A percentile compares a stretch with the other conserved stretches of the same genome.
Evolutionary conservation across 208 protist species (phyloP).

Genomic region (Trypanosoma cruzi): DNA sequence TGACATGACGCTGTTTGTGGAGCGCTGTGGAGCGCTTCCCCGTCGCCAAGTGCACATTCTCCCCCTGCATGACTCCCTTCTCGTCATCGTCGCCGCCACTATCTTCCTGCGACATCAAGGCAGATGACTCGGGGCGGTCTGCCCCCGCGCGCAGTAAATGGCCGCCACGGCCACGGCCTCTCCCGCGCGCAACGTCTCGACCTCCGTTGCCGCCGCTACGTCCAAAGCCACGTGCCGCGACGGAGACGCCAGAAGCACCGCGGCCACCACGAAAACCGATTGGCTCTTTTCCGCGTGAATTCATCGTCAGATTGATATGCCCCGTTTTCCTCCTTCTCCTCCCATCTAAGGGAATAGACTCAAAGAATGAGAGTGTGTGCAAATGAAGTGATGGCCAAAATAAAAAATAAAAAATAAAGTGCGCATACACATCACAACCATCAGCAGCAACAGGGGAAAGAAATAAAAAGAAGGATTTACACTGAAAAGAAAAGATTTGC

Average conservation of each 20-base stretch:
- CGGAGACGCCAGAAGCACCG: not conserved
- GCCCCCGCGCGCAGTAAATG: slow-evolving; percentile 6
- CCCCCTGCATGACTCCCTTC: not conserved
- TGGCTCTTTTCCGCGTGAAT: slow-evolving; percentile 13
- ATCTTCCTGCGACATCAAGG: slow-evolving; percentile 4
- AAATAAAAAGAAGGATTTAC: not conserved
- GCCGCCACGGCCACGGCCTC: slow-evolving; percentile 23
- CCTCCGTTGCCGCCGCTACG: not conserved
- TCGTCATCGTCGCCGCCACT: slow-evolving; percentile 3
- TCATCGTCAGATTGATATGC: slow-evolving; percentile 1
- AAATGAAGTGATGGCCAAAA: slow-evolving; percentile 11
- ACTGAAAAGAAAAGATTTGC: not conserved
- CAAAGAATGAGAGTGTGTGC: not conserved
- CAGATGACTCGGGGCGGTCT: not conserved
- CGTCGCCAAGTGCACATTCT: not conserved
- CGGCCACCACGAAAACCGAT: slow-evolving; percentile 11
- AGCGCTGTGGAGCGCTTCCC: not conserved
- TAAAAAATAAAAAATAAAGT: not conserved
- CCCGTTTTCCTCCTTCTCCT: slow-evolving; percentile 1
- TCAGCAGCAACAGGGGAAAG: not conserved
- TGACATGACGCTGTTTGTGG: slow-evolving; percentile 26
- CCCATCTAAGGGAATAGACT: slow-evolving; percentile 14
- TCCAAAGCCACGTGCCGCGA: not conserved
- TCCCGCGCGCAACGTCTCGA: slow-evolving; percentile 15
- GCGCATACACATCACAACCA: not conserved